Evolutionary conservation across 768 basidiomycete genomes (phyloP).

Genomic region (Trametopsis cervina): DNA sequence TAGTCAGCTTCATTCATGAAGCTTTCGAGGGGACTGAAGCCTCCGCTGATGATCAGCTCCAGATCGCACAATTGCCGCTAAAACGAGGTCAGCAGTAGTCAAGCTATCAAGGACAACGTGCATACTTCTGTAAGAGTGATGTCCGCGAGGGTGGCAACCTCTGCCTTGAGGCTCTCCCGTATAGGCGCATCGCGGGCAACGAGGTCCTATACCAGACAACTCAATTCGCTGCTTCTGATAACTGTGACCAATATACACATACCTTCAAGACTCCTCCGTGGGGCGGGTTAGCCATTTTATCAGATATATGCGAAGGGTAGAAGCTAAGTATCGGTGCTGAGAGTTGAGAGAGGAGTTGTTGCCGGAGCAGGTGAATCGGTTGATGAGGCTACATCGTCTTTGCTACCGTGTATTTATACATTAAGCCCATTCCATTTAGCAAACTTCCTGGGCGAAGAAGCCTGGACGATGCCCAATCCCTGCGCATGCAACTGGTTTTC

Average conservation of each 20-base stretch:
- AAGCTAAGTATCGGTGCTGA: not conserved
- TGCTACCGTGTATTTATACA: not conserved
- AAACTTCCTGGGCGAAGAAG: too few species aligned
- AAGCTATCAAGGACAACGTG: not conserved
- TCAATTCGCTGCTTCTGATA: too few species aligned
- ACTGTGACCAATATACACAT: too few species aligned
- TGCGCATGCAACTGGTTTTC: not conserved
- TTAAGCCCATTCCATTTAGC: too few species aligned
- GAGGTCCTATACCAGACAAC: conserved; percentile 78
- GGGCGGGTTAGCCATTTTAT: conserved; percentile 68
- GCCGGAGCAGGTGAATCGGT: not conserved
- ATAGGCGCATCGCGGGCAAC: conserved; percentile 73
- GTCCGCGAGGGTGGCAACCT: conserved; percentile 63
- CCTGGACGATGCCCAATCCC: too few species aligned
- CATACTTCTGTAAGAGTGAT: conserved; percentile 75
- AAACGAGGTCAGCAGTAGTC: conserved; percentile 7
- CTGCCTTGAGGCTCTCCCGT: conserved; percentile 61
- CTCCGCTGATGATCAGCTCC: conserved; percentile 93
- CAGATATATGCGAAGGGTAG: not conserved
- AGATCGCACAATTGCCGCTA: conserved; percentile 96
- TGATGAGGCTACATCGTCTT: not conserved
- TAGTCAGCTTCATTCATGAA: conserved; percentile 95
- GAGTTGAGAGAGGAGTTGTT: not conserved
- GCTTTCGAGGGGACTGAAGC: conserved; percentile 96
- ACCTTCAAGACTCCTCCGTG: conserved; percentile 88